These are phyloP conservation scores for Kwoniella shandongensis DNA, from an alignment of 768 basidiomycete species.

Conservation along the genomic window DNA sequence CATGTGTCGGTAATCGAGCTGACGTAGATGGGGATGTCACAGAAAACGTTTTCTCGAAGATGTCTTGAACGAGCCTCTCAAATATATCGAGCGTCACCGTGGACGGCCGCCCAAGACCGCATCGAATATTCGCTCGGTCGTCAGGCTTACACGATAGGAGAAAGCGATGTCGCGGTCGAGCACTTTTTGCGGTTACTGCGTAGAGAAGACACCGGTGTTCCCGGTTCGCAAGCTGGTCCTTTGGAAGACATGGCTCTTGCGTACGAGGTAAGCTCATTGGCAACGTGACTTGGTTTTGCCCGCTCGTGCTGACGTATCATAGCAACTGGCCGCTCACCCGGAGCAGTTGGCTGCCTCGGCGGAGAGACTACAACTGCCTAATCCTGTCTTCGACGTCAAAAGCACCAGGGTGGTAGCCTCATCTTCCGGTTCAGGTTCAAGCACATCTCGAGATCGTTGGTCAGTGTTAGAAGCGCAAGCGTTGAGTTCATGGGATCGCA, in stretches of 20 bases:
- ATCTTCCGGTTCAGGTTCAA: conserved; percentile 54
- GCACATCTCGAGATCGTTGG: conserved; percentile 59
- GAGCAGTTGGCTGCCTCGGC: conserved; percentile 55
- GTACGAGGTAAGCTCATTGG: conserved; percentile 63
- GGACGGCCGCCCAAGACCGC: conserved; percentile 50
- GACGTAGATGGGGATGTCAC: conserved; percentile 11
- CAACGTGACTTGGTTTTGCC: neutral
- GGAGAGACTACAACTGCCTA: conserved; percentile 63
- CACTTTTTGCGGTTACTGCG: conserved; percentile 74
- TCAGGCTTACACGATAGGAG: conserved; percentile 85
- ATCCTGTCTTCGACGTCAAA: conserved; percentile 64
- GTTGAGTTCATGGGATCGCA: conserved; percentile 56
- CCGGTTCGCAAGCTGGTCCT: conserved; percentile 62
- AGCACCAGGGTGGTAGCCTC: conserved; percentile 63
- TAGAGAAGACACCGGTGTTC: conserved; percentile 44
- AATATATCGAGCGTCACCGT: conserved; percentile 49
- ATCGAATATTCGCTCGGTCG: conserved; percentile 62
- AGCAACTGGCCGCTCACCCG: conserved; percentile 74
- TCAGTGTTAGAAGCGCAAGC: conserved; percentile 66
- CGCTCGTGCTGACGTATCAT: neutral
- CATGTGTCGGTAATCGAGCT: too few relatives aligned
- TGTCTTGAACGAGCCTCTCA: conserved; percentile 53
- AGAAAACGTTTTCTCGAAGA: conserved; percentile 55
- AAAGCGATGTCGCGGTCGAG: conserved; percentile 70
- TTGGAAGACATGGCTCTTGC: conserved; percentile 88